Evolutionary conservation across 352 stramenopile species (phyloP).

Genomic region (Saprolegnia diclina): DNA sequence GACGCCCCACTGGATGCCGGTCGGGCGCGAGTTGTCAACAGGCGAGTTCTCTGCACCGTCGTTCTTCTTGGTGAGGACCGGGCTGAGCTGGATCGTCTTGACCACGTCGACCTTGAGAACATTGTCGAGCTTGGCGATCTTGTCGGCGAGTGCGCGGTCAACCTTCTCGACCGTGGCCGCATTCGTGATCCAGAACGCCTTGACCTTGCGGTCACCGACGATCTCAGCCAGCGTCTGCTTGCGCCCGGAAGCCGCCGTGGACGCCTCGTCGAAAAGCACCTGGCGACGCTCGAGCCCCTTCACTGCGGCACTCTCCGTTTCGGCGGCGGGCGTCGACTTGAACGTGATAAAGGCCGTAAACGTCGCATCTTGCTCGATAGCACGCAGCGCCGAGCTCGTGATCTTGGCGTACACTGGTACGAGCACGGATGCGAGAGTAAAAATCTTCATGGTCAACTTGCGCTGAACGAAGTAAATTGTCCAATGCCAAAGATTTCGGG

Average conservation of each 20-base stretch:
- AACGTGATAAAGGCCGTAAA: slow-evolving; percentile 4
- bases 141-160: background rate
- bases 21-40: background rate
- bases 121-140: background rate
- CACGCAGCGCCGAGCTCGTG: background rate
- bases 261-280: background rate
- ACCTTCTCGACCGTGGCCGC: background rate
- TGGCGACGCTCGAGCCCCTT: background rate
- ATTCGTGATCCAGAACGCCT: background rate
- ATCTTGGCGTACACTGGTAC: background rate
- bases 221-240: background rate
- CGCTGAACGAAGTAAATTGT: slow-evolving; percentile 5
- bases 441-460: background rate
- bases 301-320: background rate
- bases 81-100: background rate
- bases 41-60: too few species aligned
- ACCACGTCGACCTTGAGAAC: slow-evolving; percentile 8
- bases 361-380: background rate
- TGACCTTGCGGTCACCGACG: background rate
- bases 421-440: background rate
- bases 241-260: background rate
- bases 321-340: background rate
- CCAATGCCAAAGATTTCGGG: background rate
- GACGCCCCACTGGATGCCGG: slow-evolving; percentile 23
- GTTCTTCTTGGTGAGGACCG: background rate